Percentiles rank a stretch among this genome's conserved stretches.
phyloP scores from a whole-genome alignment of 805 yeast species.

The Cyberlindnera sargentensis region DNA sequence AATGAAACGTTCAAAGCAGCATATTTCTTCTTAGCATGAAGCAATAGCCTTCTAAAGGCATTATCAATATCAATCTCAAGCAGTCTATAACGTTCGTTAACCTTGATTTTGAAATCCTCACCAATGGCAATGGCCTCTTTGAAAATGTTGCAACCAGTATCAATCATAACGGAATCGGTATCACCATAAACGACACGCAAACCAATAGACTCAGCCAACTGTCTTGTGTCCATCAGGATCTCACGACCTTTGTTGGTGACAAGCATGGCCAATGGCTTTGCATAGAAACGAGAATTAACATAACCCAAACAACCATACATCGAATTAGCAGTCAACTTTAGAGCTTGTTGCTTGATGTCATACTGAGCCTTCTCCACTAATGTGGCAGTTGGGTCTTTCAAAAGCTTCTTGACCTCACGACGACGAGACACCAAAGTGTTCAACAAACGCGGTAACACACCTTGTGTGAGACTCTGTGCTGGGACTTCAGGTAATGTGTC shows the following conservation, averaged over 20 bases:
- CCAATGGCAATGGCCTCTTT: slow-evolving; percentile 79
- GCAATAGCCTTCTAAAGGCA: slow-evolving; percentile 73
- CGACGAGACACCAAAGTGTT: slow-evolving; percentile 85
- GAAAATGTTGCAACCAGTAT: slow-evolving; percentile 67
- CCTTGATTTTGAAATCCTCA: slow-evolving; percentile 72
- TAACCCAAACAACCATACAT: slow-evolving; percentile 99
- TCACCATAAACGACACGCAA: slow-evolving; percentile 94
- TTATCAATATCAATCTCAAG: slow-evolving; percentile 95
- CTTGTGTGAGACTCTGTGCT: slow-evolving; percentile 46
- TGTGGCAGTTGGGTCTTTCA: slow-evolving; percentile 66
- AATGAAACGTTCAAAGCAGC: slow-evolving; percentile 74
- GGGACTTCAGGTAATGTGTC: slow-evolving; percentile 72
- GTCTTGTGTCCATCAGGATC: slow-evolving; percentile 86
- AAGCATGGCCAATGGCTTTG: slow-evolving; percentile 91
- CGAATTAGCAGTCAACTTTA: slow-evolving; percentile 96
- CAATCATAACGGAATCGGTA: slow-evolving; percentile 98
- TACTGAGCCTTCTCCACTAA: slow-evolving; percentile 69
- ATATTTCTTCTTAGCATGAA: slow-evolving; percentile 95
- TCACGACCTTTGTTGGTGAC: slow-evolving; percentile 96
- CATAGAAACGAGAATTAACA: slow-evolving; percentile 86
- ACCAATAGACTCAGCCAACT: slow-evolving; percentile 78
- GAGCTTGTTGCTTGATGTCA: slow-evolving; percentile 93
- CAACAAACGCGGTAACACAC: slow-evolving; percentile 81
- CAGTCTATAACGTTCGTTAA: slow-evolving; percentile 80
- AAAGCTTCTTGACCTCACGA: slow-evolving; percentile 80